Conservation (phyloP, 768 basidiomycete genomes). For the Agrocybe praecox region DNA sequence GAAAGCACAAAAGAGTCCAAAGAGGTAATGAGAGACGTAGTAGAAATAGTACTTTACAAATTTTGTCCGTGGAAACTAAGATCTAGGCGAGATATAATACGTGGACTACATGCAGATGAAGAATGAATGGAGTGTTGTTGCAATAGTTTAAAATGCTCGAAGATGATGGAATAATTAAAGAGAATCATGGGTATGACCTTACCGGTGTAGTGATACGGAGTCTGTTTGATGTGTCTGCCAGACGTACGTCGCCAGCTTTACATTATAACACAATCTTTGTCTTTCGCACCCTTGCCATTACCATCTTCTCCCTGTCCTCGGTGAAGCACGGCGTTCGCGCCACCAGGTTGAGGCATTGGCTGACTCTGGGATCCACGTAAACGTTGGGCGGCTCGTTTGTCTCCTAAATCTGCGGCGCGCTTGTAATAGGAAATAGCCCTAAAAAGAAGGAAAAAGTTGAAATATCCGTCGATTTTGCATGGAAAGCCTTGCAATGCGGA, state of each 20-base stretch:
- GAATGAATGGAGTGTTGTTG: slow-evolving; percentile 18
- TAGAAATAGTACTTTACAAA: slow-evolving; percentile 13
- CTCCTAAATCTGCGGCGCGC: slow-evolving; percentile 87
- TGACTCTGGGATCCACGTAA: slow-evolving; percentile 63
- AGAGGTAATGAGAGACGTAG: neutral
- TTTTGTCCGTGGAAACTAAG: slow-evolving; percentile 18
- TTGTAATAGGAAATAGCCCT: slow-evolving; percentile 86
- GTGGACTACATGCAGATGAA: slow-evolving; percentile 20
- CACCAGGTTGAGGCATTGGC: slow-evolving; percentile 58
- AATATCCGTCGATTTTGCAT: slow-evolving; percentile 3
- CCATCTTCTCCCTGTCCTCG: slow-evolving; percentile 50
- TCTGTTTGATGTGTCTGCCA: neutral
- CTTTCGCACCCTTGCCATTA: slow-evolving; percentile 57
- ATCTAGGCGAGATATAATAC: slow-evolving; percentile 5
- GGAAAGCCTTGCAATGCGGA: slow-evolving; percentile 9
- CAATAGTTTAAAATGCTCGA: slow-evolving; percentile 24
- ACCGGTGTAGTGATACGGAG: neutral
- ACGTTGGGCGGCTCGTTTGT: slow-evolving; percentile 90
- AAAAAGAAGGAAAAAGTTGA: slow-evolving; percentile 11
- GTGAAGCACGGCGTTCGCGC: slow-evolving; percentile 61
- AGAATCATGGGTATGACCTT: slow-evolving; percentile 1
- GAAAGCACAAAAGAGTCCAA: neutral
- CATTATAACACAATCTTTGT: slow-evolving; percentile 90
- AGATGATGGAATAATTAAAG: slow-evolving; percentile 13
- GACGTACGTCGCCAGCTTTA: slow-evolving; percentile 30